Conservation (phyloP, 208 protist species). For the Polymyxa betae region DNA sequence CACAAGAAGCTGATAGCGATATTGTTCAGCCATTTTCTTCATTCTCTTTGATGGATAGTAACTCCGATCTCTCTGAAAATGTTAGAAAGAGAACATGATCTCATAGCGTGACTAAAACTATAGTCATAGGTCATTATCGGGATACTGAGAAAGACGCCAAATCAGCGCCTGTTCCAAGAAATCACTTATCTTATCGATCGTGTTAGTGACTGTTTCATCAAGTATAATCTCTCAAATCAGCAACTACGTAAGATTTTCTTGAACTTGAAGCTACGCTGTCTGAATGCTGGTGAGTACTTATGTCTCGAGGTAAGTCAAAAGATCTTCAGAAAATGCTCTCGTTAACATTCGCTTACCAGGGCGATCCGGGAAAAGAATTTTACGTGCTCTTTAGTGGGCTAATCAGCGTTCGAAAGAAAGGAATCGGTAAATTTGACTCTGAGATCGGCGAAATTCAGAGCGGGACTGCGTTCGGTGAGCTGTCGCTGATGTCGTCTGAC, state of each 20-base stretch:
- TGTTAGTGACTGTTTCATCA: slow-evolving; percentile 2
- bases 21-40: slow-evolving; percentile 15
- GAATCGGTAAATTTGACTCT: neutral
- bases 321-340: neutral
- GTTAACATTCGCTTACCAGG: slow-evolving; percentile 26
- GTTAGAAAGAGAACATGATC: neutral
- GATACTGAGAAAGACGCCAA: neutral
- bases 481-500: neutral
- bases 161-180: slow-evolving; percentile 32
- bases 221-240: slow-evolving; percentile 1
- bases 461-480: slow-evolving; percentile 39
- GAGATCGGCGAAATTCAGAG: slow-evolving; percentile 21
- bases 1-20: no score
- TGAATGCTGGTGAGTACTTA: slow-evolving; percentile 16
- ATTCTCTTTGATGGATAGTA: neutral
- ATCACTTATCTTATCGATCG: slow-evolving; percentile 11
- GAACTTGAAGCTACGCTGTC: neutral
- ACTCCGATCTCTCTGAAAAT: neutral
- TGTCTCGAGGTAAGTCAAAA: neutral
- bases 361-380: slow-evolving; percentile 14
- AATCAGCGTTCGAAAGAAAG: slow-evolving; percentile 22
- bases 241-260: slow-evolving; percentile 1
- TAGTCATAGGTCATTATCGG: neutral
- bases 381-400: slow-evolving; percentile 37
- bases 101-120: neutral